These are phyloP conservation scores for Boletus rubroflammeus DNA, from an alignment of 768 basidiomycete genomes.

Conservation along the genomic window DNA sequence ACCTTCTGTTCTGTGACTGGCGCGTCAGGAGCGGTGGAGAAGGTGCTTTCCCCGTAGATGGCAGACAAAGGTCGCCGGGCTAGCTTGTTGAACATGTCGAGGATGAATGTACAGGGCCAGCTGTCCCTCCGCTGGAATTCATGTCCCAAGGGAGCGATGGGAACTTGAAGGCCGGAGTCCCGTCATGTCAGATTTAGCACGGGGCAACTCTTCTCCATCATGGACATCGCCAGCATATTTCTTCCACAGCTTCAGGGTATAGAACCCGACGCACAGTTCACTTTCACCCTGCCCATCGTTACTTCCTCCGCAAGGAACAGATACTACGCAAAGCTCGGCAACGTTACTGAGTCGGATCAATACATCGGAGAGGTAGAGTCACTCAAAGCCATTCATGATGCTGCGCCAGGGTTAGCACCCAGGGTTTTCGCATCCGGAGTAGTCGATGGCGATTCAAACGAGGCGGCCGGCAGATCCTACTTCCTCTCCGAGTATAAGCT, in stretches of 20 bases:
- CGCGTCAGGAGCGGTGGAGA: not conserved
- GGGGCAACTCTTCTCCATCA: constrained; percentile 3
- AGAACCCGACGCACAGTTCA: constrained; percentile 51
- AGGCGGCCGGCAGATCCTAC: constrained; percentile 45
- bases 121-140: not conserved
- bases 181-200: not conserved
- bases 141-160: not conserved
- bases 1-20: not conserved
- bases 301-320: constrained; percentile 51
- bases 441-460: constrained; percentile 22
- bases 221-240: constrained; percentile 30
- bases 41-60: not conserved
- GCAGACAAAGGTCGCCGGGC: not conserved
- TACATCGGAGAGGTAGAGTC: constrained; percentile 68
- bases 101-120: not conserved
- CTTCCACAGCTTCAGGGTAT: constrained; percentile 43
- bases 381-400: constrained; percentile 55
- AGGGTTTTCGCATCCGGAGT: constrained; percentile 49
- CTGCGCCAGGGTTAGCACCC: constrained; percentile 69
- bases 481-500: constrained; percentile 77
- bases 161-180: not conserved
- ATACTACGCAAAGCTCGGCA: constrained; percentile 65
- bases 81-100: not conserved
- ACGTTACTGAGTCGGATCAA: constrained; percentile 53
- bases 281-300: constrained; percentile 43